Percentiles rank a stretch among this genome's conserved stretches.
Conservation (phyloP, 2,329 filamentous ascomycete genomes). For the Geosmithia morbida region DNA sequence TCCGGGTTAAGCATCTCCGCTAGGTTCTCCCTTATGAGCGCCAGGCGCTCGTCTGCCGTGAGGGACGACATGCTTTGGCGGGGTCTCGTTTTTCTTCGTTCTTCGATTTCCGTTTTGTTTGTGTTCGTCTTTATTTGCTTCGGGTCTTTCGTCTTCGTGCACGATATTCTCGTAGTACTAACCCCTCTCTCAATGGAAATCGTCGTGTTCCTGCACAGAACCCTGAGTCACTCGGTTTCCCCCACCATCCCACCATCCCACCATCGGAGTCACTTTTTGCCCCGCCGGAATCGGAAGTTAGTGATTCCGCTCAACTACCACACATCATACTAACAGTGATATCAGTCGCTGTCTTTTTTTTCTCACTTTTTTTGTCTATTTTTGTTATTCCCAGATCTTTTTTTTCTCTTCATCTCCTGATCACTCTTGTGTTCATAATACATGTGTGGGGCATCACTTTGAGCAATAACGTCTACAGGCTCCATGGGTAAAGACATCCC, state of each 20-base stretch:
- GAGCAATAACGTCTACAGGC: no score
- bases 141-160: not conserved
- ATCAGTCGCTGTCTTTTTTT: not conserved
- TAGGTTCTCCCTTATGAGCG: constrained; percentile 67
- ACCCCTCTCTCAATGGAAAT: not conserved
- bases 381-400: not conserved
- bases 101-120: not conserved
- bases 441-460: no score
- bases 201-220: not conserved
- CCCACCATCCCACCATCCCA: not conserved
- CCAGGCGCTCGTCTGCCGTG: constrained; percentile 48
- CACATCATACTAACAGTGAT: not conserved
- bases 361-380: not conserved
- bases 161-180: not conserved
- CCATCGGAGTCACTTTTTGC: not conserved
- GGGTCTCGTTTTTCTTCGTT: not conserved
- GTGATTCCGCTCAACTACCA: not conserved
- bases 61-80: not conserved
- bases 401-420: no score
- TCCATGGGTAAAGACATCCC: no score
- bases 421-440: no score
- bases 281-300: not conserved
- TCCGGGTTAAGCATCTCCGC: constrained; percentile 74
- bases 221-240: not conserved
- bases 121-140: not conserved